Evolutionary conservation across 768 basidiomycete species (phyloP).

Genomic region (Phaffia australis): DNA sequence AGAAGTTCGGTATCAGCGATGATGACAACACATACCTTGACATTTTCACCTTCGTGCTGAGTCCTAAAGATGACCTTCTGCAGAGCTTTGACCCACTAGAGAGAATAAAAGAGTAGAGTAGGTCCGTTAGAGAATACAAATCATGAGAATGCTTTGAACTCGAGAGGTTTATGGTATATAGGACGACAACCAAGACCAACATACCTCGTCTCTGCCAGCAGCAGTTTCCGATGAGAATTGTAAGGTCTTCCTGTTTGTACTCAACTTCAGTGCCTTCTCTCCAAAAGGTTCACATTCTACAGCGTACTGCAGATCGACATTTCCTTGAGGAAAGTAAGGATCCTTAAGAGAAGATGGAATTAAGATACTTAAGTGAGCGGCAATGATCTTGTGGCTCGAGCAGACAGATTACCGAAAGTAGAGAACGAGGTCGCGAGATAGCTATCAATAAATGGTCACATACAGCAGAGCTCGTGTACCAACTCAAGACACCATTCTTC

Average conservation of each 20-base stretch:
- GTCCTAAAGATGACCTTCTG: constrained; percentile 86
- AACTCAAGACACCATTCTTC: constrained; percentile 89
- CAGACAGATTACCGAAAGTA: constrained; percentile 1
- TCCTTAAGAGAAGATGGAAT: constrained; percentile 47
- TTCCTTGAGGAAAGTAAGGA: constrained; percentile 94
- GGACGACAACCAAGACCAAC: too few relatives aligned
- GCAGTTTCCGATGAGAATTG: constrained; percentile 35
- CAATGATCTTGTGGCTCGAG: constrained; percentile 11
- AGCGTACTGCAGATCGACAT: constrained; percentile 87
- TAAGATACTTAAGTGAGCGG: constrained; percentile 1
- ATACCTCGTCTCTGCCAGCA: constrained; percentile 32
- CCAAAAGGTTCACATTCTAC: constrained; percentile 77
- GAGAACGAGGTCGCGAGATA: neutral
- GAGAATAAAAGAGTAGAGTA: too few relatives aligned
- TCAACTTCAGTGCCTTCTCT: constrained; percentile 59
- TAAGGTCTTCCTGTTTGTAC: constrained; percentile 46
- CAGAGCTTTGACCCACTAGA: constrained; percentile 85
- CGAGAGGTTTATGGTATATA: too few relatives aligned
- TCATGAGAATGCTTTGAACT: neutral
- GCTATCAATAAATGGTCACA: constrained; percentile 28
- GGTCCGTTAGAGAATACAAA: too few relatives aligned
- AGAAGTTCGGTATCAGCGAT: constrained; percentile 3
- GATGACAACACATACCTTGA: constrained; percentile 53
- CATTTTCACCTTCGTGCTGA: constrained; percentile 90
- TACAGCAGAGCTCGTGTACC: constrained; percentile 91